Conservation (phyloP, 164 flowering plant genomes). For the Litsea cubeba region DNA sequence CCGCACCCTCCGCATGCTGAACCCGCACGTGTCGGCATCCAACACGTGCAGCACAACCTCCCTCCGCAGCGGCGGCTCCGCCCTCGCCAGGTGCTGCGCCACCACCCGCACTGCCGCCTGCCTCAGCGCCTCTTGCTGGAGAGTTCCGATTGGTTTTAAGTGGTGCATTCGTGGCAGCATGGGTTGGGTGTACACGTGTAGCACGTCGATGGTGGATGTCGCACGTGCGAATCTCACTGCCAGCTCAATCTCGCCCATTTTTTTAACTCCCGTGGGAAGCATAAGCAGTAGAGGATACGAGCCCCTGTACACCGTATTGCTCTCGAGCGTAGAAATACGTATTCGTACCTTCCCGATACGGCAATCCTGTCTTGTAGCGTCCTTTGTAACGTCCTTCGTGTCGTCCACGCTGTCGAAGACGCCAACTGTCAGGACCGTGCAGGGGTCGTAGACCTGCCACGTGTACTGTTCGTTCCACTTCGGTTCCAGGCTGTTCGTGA, state of each 20-base stretch:
- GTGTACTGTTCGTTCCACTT: constrained; percentile 95
- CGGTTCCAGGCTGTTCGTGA: constrained; percentile 60
- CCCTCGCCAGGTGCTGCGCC: constrained; percentile 51
- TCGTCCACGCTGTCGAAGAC: constrained; percentile 37
- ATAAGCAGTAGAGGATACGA: constrained; percentile 54
- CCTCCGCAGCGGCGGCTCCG: constrained; percentile 75
- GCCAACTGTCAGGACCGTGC: constrained; percentile 68
- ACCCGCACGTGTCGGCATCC: constrained; percentile 55
- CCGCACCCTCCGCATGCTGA: constrained; percentile 77
- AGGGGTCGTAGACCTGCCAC: constrained; percentile 87
- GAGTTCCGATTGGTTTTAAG: constrained; percentile 55
- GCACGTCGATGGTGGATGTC: constrained; percentile 46
- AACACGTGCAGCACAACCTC: constrained; percentile 78
- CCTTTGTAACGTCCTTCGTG: constrained; percentile 20
- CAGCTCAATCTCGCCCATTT: constrained; percentile 78
- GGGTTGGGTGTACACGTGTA: constrained; percentile 71
- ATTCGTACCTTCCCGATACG: constrained; percentile 83
- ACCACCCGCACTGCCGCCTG: constrained; percentile 41
- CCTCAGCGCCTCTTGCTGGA: constrained; percentile 60
- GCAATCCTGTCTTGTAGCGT: constrained; percentile 36
- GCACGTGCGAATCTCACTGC: constrained; percentile 59
- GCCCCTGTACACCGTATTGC: constrained; percentile 54
- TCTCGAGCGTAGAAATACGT: constrained; percentile 70
- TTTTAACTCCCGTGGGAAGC: constrained; percentile 43
- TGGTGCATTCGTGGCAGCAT: constrained; percentile 81